Base-by-base conservation (phyloP, 495 filamentous ascomycete species). In the Staphylotrichum tortipilum region DNA sequence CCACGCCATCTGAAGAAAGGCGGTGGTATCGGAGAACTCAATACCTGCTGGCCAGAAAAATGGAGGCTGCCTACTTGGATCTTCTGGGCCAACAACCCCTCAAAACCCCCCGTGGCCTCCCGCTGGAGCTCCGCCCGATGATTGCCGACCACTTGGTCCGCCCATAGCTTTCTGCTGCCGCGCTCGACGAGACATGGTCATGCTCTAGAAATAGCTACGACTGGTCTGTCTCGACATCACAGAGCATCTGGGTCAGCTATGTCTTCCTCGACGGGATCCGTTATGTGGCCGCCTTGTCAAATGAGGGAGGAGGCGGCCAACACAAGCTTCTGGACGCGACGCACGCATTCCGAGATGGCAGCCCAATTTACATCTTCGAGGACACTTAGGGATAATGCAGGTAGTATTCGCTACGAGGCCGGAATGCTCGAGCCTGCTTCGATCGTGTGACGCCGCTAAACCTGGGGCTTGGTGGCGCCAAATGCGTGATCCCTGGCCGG, bases 331-430 rank as follows among this genome's bases (percentile, higher is more conserved):
- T n/a, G n/a, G n/a, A n/a, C n/a, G n/a, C n/a, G n/a, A n/a, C n/a
- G n/a, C n/a, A n/a, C n/a, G n/a, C n/a, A n/a, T n/a, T n/a, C n/a
- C n/a, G n/a, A n/a, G n/a, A n/a, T n/a, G n/a, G n/a, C n/a, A n/a
- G n/a, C n/a, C n/a, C n/a, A n/a, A n/a, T 50, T 8, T 44, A 50
- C 19, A 23, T 44, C 7, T n/a, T 43, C n/a, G 30, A 50, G 37
- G 48, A 44, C 39, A 44, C 19, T 7, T 43, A 5, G 48, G 48
- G 15, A 8, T 50, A 1, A 26, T 38, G 24, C 18, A 50, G 17
- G 30, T 44, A 19, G 37, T 50, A 7, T 44, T 37, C 17, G 22
- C 18, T 24, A 7, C 14, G n/a, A 12, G 37, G 22, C 21, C 40
- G 31, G n/a, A n/a, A n/a, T n/a, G n/a, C n/a, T 19, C 29, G 22